Percentiles rank a stretch among this genome's conserved stretches.
phyloP scores from a whole-genome alignment of 176 grass and related monocot genomes.

The Panicum miliaceum region DNA sequence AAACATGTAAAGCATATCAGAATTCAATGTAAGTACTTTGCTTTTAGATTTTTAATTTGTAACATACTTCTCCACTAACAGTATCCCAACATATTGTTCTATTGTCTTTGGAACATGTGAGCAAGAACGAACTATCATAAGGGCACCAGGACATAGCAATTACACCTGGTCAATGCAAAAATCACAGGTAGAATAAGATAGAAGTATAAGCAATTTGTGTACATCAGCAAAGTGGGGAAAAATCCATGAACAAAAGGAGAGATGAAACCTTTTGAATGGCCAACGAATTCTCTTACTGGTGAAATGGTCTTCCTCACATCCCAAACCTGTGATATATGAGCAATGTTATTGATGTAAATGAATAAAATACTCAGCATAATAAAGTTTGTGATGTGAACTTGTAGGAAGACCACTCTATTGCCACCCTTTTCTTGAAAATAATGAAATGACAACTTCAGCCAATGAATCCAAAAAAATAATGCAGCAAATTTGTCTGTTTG shows the following conservation, averaged over 20 bases:
- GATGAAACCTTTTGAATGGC: constrained; percentile 91
- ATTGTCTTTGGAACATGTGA: constrained; percentile 98
- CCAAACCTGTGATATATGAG: constrained; percentile 74
- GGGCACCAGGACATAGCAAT: constrained; percentile 99
- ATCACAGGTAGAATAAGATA: constrained; percentile 33
- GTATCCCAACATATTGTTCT: constrained; percentile 99
- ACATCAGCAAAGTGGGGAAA: constrained; percentile 24
- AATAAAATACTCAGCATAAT: neutral
- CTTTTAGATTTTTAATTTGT: neutral
- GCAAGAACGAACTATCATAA: constrained; percentile 96
- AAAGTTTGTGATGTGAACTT: neutral
- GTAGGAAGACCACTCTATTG: neutral
- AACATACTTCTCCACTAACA: constrained; percentile 85
- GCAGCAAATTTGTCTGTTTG: neutral
- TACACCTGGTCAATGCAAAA: constrained; percentile 67
- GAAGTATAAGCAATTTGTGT: neutral
- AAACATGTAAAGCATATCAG: neutral
- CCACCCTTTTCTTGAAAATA: constrained; percentile 6
- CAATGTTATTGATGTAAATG: constrained; percentile 23
- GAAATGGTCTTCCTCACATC: constrained; percentile 99
- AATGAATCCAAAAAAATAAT: neutral
- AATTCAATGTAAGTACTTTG: neutral
- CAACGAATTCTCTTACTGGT: constrained; percentile 94
- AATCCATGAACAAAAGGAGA: constrained; percentile 36
- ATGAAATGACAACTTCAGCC: neutral